phyloP scores from a whole-genome alignment of 2,329 filamentous ascomycete genomes.

The Alternaria triticimaculans region DNA sequence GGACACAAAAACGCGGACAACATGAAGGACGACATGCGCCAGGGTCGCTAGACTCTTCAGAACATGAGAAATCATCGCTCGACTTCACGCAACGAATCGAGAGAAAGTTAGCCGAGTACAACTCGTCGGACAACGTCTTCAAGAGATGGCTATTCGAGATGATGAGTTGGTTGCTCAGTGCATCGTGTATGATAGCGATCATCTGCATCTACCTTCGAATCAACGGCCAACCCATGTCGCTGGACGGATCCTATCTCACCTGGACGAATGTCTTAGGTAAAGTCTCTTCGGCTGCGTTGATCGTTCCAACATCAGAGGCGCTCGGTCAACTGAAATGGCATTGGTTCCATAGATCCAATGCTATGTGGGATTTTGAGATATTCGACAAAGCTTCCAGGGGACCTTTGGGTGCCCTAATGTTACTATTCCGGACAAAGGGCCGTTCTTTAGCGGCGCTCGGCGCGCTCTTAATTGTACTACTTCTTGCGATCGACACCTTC shows the following conservation, averaged over 20 bases:
- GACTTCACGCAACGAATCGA: neutral
- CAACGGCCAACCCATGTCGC: neutral
- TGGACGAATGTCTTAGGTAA: too few relatives aligned
- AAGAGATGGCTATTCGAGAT: neutral
- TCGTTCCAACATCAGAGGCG: constrained; percentile 32
- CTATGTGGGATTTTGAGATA: constrained; percentile 42
- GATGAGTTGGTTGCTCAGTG: neutral
- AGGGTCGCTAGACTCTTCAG: neutral
- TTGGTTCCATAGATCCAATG: constrained; percentile 25
- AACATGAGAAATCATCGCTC: neutral
- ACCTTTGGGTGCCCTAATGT: constrained; percentile 16
- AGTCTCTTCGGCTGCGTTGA: too few relatives aligned
- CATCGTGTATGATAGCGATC: neutral
- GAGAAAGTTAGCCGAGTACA: neutral
- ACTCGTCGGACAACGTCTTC: neutral
- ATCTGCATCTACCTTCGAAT: neutral
- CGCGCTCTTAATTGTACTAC: too few relatives aligned
- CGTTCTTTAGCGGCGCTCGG: constrained; percentile 16
- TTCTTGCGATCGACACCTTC: too few relatives aligned
- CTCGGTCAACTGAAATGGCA: constrained; percentile 39
- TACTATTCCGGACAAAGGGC: constrained; percentile 21
- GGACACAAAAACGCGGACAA: neutral
- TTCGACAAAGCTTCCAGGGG: constrained; percentile 35
- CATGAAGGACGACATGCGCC: neutral
- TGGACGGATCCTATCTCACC: too few relatives aligned